Conservation (phyloP, 2,329 filamentous ascomycete species). For the Stagonosporopsis vannaccii region DNA sequence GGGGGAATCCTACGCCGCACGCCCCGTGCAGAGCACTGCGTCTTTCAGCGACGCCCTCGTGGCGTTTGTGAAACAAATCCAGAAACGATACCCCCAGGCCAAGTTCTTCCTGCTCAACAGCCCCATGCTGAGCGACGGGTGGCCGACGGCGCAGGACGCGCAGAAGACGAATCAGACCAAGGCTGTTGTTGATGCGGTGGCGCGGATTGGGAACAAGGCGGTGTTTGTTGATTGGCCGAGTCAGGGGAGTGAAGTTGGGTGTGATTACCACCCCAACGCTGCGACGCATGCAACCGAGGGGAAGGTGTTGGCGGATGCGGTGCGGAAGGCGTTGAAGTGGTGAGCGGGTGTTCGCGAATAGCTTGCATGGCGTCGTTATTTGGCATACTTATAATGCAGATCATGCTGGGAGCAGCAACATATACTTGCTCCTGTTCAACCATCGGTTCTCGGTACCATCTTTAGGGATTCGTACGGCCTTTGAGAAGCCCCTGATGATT, state of each 20-base stretch:
- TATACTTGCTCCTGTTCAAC: no score
- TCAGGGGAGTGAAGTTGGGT: conserved; percentile 52
- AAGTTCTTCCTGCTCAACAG: conserved; percentile 53
- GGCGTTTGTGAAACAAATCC: conserved; percentile 45
- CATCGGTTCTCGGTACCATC: no score
- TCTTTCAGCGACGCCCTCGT: conserved; percentile 28
- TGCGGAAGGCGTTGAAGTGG: conserved; percentile 28
- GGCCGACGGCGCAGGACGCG: conserved; percentile 46
- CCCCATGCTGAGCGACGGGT: conserved; percentile 52
- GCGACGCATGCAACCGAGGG: conserved; percentile 48
- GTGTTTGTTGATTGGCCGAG: conserved; percentile 54
- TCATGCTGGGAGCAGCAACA: no score
- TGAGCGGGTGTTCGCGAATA: no score
- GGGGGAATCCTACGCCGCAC: conserved; percentile 15
- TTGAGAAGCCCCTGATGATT: no score
- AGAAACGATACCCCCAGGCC: conserved; percentile 47
- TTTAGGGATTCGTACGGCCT: no score
- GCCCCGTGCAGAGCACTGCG: conserved; percentile 15
- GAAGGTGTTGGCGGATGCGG: conserved; percentile 45
- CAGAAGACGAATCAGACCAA: conserved; percentile 30
- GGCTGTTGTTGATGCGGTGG: conserved; percentile 26
- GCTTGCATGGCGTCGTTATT: no score
- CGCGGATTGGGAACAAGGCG: conserved; percentile 41
- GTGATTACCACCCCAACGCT: conserved; percentile 55
- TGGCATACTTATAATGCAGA: no score